phyloP scores from a whole-genome alignment of 225 moss, liverwort and hornwort genomes.

The Takakia lepidozioides region DNA sequence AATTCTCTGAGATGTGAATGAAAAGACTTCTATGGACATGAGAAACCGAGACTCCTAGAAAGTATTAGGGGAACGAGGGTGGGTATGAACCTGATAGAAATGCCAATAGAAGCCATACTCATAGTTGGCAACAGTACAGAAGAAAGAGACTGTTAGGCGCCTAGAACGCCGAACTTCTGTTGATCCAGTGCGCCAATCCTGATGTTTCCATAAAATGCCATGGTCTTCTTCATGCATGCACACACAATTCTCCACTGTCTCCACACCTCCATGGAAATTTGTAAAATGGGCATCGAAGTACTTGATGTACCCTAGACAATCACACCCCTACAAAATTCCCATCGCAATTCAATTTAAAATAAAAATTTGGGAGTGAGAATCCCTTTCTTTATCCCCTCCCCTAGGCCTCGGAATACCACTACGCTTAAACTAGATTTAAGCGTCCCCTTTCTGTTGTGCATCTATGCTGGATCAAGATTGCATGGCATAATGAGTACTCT shows the following conservation, averaged over 20 bases:
- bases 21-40: too few relatives aligned
- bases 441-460: too few relatives aligned
- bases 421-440: too few relatives aligned
- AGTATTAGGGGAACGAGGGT: not conserved
- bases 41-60: not conserved
- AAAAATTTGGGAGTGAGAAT: too few relatives aligned
- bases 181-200: constrained; percentile 94
- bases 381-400: too few relatives aligned
- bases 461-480: too few relatives aligned
- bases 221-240: constrained; percentile 99
- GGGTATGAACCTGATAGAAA: constrained; percentile 72
- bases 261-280: constrained; percentile 92
- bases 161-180: constrained; percentile 97
- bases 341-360: too few relatives aligned
- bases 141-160: constrained; percentile 82
- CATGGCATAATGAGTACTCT: too few relatives aligned
- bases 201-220: constrained; percentile 90
- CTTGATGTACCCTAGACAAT: constrained; percentile 90
- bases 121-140: constrained; percentile 97
- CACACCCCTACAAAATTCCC: constrained; percentile 58
- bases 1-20: not conserved
- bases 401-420: too few relatives aligned
- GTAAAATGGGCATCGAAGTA: constrained; percentile 97
- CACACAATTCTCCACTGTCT: constrained; percentile 87
- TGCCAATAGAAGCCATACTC: constrained; percentile 99